Conservation (phyloP, 2,329 filamentous ascomycete species). For the Malbranchea cinnamomea region DNA sequence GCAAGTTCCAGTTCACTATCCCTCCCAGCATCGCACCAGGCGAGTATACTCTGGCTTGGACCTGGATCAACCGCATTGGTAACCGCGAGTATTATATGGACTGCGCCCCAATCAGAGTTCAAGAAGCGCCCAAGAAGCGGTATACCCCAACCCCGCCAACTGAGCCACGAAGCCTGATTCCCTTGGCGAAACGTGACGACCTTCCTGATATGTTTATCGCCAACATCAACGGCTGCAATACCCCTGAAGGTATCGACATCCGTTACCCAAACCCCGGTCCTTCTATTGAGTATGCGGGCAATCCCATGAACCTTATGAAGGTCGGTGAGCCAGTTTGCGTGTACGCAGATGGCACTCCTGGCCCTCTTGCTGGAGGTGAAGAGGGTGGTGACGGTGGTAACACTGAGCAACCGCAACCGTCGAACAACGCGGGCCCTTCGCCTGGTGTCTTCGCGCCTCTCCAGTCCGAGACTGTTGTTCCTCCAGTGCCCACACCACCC, state of each 20-base stretch:
- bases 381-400: slow-evolving; percentile 15
- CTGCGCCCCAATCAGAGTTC: slow-evolving; percentile 62
- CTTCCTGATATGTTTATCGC: slow-evolving; percentile 65
- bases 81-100: slow-evolving; percentile 99
- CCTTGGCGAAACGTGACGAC: slow-evolving; percentile 38
- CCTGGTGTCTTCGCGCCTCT: neutral
- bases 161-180: slow-evolving; percentile 9
- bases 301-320: slow-evolving; percentile 21
- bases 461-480: slow-evolving; percentile 1
- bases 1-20: slow-evolving; percentile 54
- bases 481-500: slow-evolving; percentile 4
- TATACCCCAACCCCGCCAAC: slow-evolving; percentile 14
- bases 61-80: slow-evolving; percentile 85
- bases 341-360: slow-evolving; percentile 14
- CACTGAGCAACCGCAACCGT: neutral
- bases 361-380: slow-evolving; percentile 17
- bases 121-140: slow-evolving; percentile 28
- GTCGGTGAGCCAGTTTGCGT: slow-evolving; percentile 17
- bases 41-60: slow-evolving; percentile 73
- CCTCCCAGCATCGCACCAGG: slow-evolving; percentile 59
- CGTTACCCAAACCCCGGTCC: slow-evolving; percentile 54
- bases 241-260: slow-evolving; percentile 40
- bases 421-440: neutral
- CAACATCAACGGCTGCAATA: slow-evolving; percentile 51
- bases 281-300: slow-evolving; percentile 37